Conservation (phyloP, 2,329 filamentous ascomycete genomes). For the Fusarium tupiense region DNA sequence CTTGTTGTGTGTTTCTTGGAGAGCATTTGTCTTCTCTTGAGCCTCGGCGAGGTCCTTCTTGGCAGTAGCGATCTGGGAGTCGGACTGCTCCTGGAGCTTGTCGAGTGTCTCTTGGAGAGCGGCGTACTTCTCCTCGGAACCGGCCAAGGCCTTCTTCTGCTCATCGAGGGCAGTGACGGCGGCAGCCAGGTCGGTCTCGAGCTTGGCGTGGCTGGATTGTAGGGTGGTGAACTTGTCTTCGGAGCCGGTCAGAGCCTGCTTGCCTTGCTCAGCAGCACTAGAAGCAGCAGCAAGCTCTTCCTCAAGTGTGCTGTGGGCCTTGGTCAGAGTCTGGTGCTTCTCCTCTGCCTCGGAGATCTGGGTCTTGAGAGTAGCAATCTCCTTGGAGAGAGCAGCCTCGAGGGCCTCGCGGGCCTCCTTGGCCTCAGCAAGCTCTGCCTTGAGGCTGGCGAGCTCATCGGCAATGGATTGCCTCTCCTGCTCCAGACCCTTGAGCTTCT, state of each 20-base stretch:
- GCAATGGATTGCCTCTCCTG: conserved; percentile 44
- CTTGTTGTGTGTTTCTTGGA: conserved; percentile 44
- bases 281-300: conserved; percentile 45
- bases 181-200: conserved; percentile 42
- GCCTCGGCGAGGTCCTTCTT: conserved; percentile 39
- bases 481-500: conserved; percentile 42
- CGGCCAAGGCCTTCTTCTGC: conserved; percentile 41
- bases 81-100: conserved; percentile 41
- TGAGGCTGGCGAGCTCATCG: conserved; percentile 48
- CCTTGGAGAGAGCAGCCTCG: conserved; percentile 45
- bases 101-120: conserved; percentile 41
- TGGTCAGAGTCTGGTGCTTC: conserved; percentile 47
- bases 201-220: conserved; percentile 41
- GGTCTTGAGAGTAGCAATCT: conserved; percentile 47
- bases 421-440: conserved; percentile 47
- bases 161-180: conserved; percentile 43
- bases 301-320: conserved; percentile 45
- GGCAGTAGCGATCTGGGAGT: conserved; percentile 40
- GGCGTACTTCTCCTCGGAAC: conserved; percentile 43
- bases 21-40: conserved; percentile 39
- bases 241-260: conserved; percentile 40
- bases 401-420: conserved; percentile 49
- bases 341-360: conserved; percentile 48
- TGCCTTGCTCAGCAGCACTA: conserved; percentile 42
- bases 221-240: conserved; percentile 43